Evolutionary conservation across 495 filamentous ascomycete species (phyloP), one percentile per base, ranked within the genome.

Genomic region (Aeminium ludgeri): DNA sequence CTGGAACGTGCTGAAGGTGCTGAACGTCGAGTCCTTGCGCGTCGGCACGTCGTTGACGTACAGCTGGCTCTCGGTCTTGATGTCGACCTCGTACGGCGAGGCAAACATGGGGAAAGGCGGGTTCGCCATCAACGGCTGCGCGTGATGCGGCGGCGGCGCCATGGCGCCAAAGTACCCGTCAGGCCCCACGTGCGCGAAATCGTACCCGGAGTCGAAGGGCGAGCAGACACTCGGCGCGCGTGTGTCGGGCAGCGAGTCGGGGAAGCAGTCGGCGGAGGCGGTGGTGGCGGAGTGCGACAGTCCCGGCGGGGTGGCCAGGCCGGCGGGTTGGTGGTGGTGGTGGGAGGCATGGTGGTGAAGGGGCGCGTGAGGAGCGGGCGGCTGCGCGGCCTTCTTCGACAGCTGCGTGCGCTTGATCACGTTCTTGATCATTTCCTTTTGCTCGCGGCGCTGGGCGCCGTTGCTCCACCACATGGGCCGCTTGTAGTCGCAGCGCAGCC

Each of bases 391-490:
- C 72, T 93, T 89, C 63, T 96, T 87, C 30, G 79, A 73, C 45
- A 86, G 68, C 70, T 96, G 95, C 46, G 86, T 95, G 41, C 83
- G 74, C 72, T 92, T 92, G 65, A 97, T 97, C 60, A 86, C 84
- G 64, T 79, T 78, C 70, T 97, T 97, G 65, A 97, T 86, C 16
- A 73, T 65, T 56, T 95, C 89, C 68, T 97, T 97, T 56, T 94
- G 83, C 18, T 76, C 57, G 51, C 77, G 73, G 44, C 89, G 69
- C 60, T 78, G 74, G 46, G 92, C 85, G 51, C 80, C 76, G 65
- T 80, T 94, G 59, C 76, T 82, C 89, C 89, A 97, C 89, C 89
- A 97, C 58, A 82, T 72, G 10, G 89, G 87, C 55, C 86, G 68
- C 70, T 93, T 92, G 62, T 95, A 97, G 66, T 97, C 84, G 62